A percentile compares a stretch with the other conserved stretches of the same genome.
These are phyloP conservation scores for Coniella lustricola DNA, from an alignment of 2,329 filamentous ascomycete genomes.

Conservation along the genomic window DNA sequence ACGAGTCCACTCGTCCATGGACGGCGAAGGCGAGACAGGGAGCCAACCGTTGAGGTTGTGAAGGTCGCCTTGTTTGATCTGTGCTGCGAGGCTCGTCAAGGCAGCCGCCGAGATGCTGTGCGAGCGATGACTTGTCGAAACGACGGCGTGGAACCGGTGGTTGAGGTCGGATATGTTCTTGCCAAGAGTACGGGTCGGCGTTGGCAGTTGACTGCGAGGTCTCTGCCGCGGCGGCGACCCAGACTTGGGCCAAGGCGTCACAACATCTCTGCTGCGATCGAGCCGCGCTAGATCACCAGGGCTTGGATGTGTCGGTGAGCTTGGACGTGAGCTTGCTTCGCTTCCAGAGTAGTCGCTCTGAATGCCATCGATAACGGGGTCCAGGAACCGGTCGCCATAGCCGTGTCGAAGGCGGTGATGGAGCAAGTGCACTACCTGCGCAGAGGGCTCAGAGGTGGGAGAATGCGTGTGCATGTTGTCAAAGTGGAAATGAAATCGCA, in stretches of 20 bases:
- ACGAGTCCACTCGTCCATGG: not conserved
- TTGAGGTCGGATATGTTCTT: not conserved
- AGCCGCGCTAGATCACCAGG: not conserved
- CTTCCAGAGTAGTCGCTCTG: not conserved
- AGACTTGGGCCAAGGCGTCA: not conserved
- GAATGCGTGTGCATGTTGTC: not conserved
- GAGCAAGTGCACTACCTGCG: not conserved
- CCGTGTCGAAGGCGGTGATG: not conserved
- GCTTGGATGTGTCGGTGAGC: not conserved
- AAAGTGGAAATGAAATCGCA: not conserved
- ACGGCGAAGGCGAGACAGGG: not conserved
- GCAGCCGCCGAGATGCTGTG: not conserved
- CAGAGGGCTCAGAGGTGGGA: not conserved
- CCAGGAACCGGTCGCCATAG: not conserved
- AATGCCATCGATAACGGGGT: not conserved
- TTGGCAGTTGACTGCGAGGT: not conserved
- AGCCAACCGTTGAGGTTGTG: constrained; percentile 1
- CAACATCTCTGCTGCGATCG: not conserved
- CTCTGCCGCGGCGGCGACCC: not conserved
- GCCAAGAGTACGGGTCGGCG: not conserved
- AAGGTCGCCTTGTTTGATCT: not conserved
- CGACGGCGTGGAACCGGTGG: not conserved
- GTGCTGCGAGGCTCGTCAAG: not conserved
- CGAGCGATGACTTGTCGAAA: not conserved
- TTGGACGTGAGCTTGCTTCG: not conserved